These are phyloP conservation scores for Pichia sp. DNA, from an alignment of 1,139 yeast species.

Conservation along the genomic window DNA sequence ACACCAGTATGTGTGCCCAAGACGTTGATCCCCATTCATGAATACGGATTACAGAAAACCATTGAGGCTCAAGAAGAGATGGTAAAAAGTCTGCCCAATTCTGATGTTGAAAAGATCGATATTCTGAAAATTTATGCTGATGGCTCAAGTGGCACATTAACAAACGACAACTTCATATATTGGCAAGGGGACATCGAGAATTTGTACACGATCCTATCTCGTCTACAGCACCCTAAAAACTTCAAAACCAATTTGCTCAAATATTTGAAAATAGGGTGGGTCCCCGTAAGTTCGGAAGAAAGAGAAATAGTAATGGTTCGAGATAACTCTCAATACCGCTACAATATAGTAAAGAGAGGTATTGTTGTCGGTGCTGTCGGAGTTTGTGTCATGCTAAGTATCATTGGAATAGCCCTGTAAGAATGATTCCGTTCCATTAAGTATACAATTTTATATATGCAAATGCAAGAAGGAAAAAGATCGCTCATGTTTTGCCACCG, in stretches of 20 bases:
- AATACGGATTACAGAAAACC: not conserved
- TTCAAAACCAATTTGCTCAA: not conserved
- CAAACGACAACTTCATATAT: not conserved
- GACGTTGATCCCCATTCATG: slow-evolving; percentile 21
- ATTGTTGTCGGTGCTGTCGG: not conserved
- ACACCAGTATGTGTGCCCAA: slow-evolving; percentile 39
- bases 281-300: slow-evolving; percentile 10
- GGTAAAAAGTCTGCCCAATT: not conserved
- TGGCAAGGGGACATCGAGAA: slow-evolving; percentile 12
- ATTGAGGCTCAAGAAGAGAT: slow-evolving; percentile 1
- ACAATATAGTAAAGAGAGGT: not conserved
- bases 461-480: not conserved
- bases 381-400: slow-evolving; percentile 41
- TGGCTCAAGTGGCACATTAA: slow-evolving; percentile 7
- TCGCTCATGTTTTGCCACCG: not conserved
- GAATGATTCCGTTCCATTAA: slow-evolving; percentile 86
- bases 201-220: slow-evolving; percentile 3
- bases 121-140: slow-evolving; percentile 44
- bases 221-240: slow-evolving; percentile 2
- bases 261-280: slow-evolving; percentile 10
- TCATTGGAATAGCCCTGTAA: slow-evolving; percentile 64
- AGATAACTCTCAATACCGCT: not conserved
- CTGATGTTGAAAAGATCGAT: slow-evolving; percentile 28
- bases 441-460: slow-evolving; percentile 48
- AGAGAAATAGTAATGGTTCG: slow-evolving; percentile 8